Evolutionary conservation across 2,329 filamentous ascomycete genomes (phyloP).

Genomic region (Trichophyton verrucosum): DNA sequence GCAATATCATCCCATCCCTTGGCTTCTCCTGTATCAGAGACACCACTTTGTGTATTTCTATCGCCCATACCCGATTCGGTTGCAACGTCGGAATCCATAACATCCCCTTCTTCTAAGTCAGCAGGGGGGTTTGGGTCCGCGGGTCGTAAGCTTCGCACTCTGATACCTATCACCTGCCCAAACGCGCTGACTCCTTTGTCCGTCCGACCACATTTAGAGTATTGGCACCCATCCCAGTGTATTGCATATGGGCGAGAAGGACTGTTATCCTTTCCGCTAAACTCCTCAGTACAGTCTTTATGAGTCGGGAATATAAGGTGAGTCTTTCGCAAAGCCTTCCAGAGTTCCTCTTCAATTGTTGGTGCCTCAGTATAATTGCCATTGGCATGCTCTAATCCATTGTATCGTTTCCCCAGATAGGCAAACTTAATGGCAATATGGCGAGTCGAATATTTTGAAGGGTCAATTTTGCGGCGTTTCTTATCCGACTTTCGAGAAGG

Average conservation of each 20-base stretch:
- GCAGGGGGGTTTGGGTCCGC: conserved; percentile 30
- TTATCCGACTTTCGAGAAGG: conserved; percentile 31
- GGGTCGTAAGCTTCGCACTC: conserved; percentile 68
- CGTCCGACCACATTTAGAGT: conserved; percentile 89
- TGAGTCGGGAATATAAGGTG: conserved; percentile 61
- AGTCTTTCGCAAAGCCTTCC: conserved; percentile 75
- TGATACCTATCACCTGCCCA: conserved; percentile 79
- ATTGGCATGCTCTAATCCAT: conserved; percentile 79
- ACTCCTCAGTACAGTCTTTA: conserved; percentile 21
- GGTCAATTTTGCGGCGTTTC: conserved; percentile 51
- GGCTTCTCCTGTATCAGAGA: background rate
- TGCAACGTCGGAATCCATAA: background rate
- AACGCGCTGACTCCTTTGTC: conserved; percentile 92
- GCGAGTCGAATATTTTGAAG: conserved; percentile 67
- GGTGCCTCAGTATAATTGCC: conserved; percentile 56
- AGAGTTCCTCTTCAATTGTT: conserved; percentile 85
- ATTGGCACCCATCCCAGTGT: conserved; percentile 74
- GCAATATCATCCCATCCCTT: conserved; percentile 52
- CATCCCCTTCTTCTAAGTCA: background rate
- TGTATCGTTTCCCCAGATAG: conserved; percentile 82
- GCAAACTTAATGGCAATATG: conserved; percentile 86
- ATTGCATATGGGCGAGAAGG: conserved; percentile 35
- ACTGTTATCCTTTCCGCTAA: conserved; percentile 12
- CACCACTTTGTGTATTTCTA: background rate
- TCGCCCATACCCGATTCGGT: conserved; percentile 14